Evolutionary conservation across 2,329 filamentous ascomycete genomes (phyloP).

Genomic region (Cercospora berteroae): DNA sequence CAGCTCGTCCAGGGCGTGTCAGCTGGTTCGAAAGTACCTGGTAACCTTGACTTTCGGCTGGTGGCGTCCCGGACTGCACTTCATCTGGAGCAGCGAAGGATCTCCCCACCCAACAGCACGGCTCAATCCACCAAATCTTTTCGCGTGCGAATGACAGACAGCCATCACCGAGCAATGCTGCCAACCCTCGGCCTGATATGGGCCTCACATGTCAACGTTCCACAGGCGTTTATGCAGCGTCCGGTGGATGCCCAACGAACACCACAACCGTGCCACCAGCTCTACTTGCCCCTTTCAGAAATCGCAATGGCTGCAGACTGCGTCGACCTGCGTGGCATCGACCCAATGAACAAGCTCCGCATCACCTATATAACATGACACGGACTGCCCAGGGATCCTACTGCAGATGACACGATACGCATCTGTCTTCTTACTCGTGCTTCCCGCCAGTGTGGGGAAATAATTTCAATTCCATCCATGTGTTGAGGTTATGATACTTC

Average conservation of each 20-base stretch:
- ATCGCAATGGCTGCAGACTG: not conserved
- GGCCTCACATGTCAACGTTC: not conserved
- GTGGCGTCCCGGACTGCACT: slow-evolving; percentile 13
- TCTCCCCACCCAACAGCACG: not conserved
- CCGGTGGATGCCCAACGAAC: not conserved
- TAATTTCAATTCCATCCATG: not conserved
- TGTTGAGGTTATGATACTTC: not conserved
- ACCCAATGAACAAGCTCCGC: not conserved
- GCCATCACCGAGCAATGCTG: not conserved
- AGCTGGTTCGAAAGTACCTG: not conserved
- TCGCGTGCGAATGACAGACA: not conserved
- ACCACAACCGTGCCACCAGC: not conserved
- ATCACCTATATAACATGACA: not conserved
- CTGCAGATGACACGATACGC: not conserved
- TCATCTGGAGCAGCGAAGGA: slow-evolving; percentile 3
- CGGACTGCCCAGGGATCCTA: not conserved
- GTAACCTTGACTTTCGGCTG: slow-evolving; percentile 7
- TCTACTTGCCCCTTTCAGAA: not conserved
- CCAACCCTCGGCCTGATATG: not conserved
- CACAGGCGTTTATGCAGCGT: not conserved
- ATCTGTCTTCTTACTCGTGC: not conserved
- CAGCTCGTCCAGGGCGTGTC: slow-evolving; percentile 1
- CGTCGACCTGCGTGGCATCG: not conserved
- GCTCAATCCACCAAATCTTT: not conserved
- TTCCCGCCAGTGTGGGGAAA: not conserved